A percentile compares a stretch with the other conserved stretches of the same genome.
These are phyloP conservation scores for Zymoseptoria brevis DNA, from an alignment of 2,329 filamentous ascomycete genomes.

Conservation along the genomic window DNA sequence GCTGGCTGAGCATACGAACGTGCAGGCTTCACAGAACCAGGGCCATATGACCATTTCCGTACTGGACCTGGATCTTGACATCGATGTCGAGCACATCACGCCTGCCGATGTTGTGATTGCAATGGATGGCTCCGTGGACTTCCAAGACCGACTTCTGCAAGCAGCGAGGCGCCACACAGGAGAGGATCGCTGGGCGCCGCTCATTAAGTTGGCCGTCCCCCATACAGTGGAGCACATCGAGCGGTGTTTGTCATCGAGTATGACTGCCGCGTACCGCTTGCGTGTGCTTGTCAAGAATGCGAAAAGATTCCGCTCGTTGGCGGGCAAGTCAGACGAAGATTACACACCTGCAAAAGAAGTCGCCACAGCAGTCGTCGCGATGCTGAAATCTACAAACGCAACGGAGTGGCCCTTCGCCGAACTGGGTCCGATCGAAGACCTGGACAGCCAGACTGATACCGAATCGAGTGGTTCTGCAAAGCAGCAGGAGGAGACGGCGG, in stretches of 20 bases:
- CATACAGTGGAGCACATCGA: slow-evolving; percentile 39
- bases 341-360: slow-evolving; percentile 16
- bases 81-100: slow-evolving; percentile 14
- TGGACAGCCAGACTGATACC: slow-evolving; percentile 29
- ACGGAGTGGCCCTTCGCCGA: slow-evolving; percentile 21
- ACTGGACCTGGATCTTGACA: slow-evolving; percentile 23
- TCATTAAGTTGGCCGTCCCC: slow-evolving; percentile 36
- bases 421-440: slow-evolving; percentile 21
- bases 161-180: slow-evolving; percentile 5
- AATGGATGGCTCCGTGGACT: slow-evolving; percentile 29
- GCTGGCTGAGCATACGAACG: neutral
- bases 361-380: slow-evolving; percentile 18
- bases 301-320: slow-evolving; percentile 23
- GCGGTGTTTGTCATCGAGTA: slow-evolving; percentile 27
- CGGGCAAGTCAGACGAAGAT: slow-evolving; percentile 25
- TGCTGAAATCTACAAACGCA: slow-evolving; percentile 10
- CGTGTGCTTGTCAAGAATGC: slow-evolving; percentile 33
- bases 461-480: slow-evolving; percentile 9
- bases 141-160: slow-evolving; percentile 8
- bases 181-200: slow-evolving; percentile 11
- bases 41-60: slow-evolving; percentile 27
- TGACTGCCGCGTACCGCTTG: slow-evolving; percentile 23
- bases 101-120: slow-evolving; percentile 35
- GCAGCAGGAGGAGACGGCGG: neutral
- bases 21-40: slow-evolving; percentile 2